Base-by-base conservation (phyloP, 257 asterid species). In the Lycium ferocissimum region DNA sequence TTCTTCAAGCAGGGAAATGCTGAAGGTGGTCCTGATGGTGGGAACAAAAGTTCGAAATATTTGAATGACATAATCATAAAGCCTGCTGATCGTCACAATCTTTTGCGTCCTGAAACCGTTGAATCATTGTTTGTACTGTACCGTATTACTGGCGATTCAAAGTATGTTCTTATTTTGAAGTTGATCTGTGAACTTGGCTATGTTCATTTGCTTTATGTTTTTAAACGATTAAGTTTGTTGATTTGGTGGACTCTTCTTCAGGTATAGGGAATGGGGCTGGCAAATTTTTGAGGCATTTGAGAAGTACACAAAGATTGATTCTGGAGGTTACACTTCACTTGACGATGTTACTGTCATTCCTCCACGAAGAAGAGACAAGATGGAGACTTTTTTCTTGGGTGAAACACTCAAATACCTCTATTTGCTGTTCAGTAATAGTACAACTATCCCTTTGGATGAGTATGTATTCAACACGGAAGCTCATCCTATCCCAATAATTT, bases 201-300 rank as follows among this genome's bases (percentile, higher is more conserved):
- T 56, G 38, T 0, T 5, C 20, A 63, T 82, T 22, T 35, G 66
- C 38, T 83, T 35, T 67, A 35, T 73, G 75, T 61, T 47, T 57
- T 75, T 85, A 62, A 69, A 69, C 37, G 35, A 35, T 11, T 83
- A 66, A 67, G 63, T 83, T 14, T 12, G 12, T 83, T 49, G 37
- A 67, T 12, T 49, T 66, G 67, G 81, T 84, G 54, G 83, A 80
- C 85, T 49, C 70, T 65, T 58, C 35, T 90, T 86, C 95, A 96
- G 99, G 89, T 96, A 95, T 82, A 98, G 97, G 6, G 98, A 94
- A 58, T 96, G 98, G 99, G 99, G 97, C 80, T 95, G 99, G 98
- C 86, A 92, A 87, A 96, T 96, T 65, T 96, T 96, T 81, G 97
- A 95, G 91, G 97, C 99, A 67, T 96, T 97, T 90, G 97, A 97